Evolutionary conservation across 441 rosid genomes (phyloP), one percentile per base, ranked within the genome.

Genomic region (Pelargonium cotyledonis): DNA sequence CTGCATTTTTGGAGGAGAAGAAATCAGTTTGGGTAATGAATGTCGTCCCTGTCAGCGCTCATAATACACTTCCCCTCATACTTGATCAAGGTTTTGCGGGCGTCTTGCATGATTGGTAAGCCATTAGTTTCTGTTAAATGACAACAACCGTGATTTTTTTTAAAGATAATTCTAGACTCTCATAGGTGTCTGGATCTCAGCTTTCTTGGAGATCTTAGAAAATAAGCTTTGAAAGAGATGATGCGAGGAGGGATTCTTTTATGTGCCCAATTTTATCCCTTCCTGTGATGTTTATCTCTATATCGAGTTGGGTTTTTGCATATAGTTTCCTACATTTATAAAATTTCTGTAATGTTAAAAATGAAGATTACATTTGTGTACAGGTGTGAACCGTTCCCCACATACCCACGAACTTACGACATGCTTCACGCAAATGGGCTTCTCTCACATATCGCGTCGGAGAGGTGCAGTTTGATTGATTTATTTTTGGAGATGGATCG

Each of bases 381-480:
- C 80, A 94, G 99, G 99, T 95, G 99, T 76, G 98, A 95, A 75
- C 89, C 98, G 44, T 92, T 95, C 84, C 98, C 99, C 46, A 95
- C 99, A 5, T 95, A 95, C 75, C 97, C 98, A 23, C 84, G 99
- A 68, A 92, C 99, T 69, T 95, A 95, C 65, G 99, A 95, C 76
- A 73, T 95, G 92, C 96, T 95, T 78, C 97, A 90, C 67, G 99
- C 95, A 75, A 80, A 88, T 78, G 97, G 88, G 63, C 91, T 95
- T 60, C 91, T 95, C 66, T 84, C 99, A 38, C 89, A 77, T 73
- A 83, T 90, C 41, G 80, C 82, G 68, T 72, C 89, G 5, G 89
- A 84, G 71, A 83, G 83, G 74, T 95, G 99, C 53, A 79, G 85
- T 75, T 71, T 89, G 80, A 85, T 82, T 91, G 91, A 92, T 73